Base-by-base conservation (phyloP, 768 basidiomycete genomes). In the Lepiota brunneoincarnata region DNA sequence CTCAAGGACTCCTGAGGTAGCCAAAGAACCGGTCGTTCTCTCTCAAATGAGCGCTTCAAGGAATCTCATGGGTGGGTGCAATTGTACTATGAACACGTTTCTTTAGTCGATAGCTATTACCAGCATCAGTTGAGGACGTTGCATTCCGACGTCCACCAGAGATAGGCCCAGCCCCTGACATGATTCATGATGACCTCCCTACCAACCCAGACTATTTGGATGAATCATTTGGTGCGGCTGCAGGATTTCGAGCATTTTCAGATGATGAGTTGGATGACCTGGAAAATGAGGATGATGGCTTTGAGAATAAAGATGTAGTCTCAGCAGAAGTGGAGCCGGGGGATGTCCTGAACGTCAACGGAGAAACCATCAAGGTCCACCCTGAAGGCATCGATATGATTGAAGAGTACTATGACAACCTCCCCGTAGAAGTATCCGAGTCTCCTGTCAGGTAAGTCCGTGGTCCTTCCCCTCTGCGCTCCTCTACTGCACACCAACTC, bases 121-220 rank as follows among this genome's bases (percentile, higher is more conserved):
- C 54, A 90, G 87, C 80, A 49, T 89, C 88, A 9, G 72, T 97
- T 34, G 93, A 96, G 51, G 87, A 93, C 53, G 69, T 87, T 34
- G 91, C 93, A 1, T 97, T 96, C 72, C 80, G 75, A 46, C 75
- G 72, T 39, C 64, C 85, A 6, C 92, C 92, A 2, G 87, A 92
- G 59, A 75, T 96, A 38, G 87, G 89, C 18, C 79, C 83, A 9
- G 80, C 84, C 7, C 86, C 91, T 12, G 96, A 98, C 68, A 85
- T 97, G 84, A 87, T 98, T 53, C 74, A 77, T 28, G 96, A 98
- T 61, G 94, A 98, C 66, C 73, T 98, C 7, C 96, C 96, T 0
- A 88, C 79, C 18, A 96, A 98, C 66, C 71, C 77, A 43, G 91
- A 94, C 63, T 98, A 95, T 63, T 75, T 98, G 42, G 91, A 93